Conservation (phyloP, 495 filamentous ascomycete species). For the Xeromyces bisporus region DNA sequence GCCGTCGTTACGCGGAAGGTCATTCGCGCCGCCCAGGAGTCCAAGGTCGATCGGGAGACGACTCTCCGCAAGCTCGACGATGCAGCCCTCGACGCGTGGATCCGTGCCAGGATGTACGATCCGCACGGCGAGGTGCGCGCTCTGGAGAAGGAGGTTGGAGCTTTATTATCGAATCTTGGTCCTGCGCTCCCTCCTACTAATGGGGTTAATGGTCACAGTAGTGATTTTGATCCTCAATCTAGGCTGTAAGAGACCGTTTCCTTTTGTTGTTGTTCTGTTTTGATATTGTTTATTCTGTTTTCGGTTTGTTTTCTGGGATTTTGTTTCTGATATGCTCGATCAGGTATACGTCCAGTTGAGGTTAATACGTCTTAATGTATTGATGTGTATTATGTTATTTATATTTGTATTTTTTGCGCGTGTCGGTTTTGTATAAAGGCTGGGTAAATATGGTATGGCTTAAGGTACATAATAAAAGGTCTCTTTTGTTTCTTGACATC, state of each 20-base stretch:
- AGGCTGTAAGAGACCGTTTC: constrained; percentile 22
- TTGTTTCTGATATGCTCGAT: no score
- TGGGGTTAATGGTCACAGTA: constrained; percentile 11
- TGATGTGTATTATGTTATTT: no score
- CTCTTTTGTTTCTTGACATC: no score
- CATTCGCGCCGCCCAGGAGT: constrained; percentile 75
- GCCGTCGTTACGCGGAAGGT: constrained; percentile 78
- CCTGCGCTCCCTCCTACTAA: constrained; percentile 12
- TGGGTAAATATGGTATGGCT: no score
- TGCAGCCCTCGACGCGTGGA: constrained; percentile 58
- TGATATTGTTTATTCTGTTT: neutral
- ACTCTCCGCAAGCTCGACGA: constrained; percentile 54
- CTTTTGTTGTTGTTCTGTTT: constrained; percentile 5
- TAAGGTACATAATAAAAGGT: no score
- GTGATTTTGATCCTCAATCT: constrained; percentile 20
- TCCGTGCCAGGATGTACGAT: constrained; percentile 70
- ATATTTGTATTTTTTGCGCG: no score
- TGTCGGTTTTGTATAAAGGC: no score
- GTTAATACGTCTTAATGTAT: no score
- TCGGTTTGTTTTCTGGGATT: constrained; percentile 1
- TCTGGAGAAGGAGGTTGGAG: constrained; percentile 35
- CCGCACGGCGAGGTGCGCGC: constrained; percentile 47
- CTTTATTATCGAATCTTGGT: constrained; percentile 28
- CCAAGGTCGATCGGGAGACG: constrained; percentile 67
- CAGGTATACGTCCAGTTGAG: no score